Percentiles rank a stretch among this genome's conserved stretches.
phyloP scores from a whole-genome alignment of 441 rosid species.

The Macaranga tanarius region DNA sequence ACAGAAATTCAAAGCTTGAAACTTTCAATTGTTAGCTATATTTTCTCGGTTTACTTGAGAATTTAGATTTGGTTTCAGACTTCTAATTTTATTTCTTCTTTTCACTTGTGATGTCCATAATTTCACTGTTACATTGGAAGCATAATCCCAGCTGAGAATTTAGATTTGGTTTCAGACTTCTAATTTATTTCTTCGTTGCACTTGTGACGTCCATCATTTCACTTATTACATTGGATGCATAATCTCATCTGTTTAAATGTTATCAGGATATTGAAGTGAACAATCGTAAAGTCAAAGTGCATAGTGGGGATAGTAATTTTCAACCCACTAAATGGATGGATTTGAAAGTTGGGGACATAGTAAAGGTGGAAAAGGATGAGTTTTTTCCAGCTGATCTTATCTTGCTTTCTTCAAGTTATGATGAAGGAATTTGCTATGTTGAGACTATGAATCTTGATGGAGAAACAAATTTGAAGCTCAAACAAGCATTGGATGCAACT shows the following conservation, averaged over 20 bases:
- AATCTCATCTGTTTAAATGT: constrained; percentile 10
- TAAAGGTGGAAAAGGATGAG: constrained; percentile 83
- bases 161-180: constrained; percentile 10
- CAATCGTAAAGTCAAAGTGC: constrained; percentile 63
- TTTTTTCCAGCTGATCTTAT: constrained; percentile 94
- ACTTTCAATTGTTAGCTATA: too few species aligned
- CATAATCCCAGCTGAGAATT: not conserved
- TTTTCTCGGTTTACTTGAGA: not conserved
- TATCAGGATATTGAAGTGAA: constrained; percentile 77
- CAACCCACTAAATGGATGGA: constrained; percentile 60
- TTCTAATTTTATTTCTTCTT: not conserved
- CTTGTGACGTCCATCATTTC: not conserved
- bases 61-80: constrained; percentile 11
- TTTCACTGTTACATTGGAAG: not conserved
- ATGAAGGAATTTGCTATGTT: constrained; percentile 91
- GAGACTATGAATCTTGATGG: constrained; percentile 97
- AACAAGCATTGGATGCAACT: constrained; percentile 72
- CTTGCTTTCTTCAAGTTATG: constrained; percentile 81
- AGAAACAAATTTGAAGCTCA: constrained; percentile 90
- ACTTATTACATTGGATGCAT: constrained; percentile 5
- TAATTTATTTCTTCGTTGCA: not conserved
- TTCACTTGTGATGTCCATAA: not conserved
- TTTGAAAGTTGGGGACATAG: constrained; percentile 81
- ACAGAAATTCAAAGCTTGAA: not conserved
- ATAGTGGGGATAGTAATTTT: constrained; percentile 62